Evolutionary conservation across 441 rosid species (phyloP), one percentile per base, ranked within the genome.

Genomic region (Pelargonium australe): DNA sequence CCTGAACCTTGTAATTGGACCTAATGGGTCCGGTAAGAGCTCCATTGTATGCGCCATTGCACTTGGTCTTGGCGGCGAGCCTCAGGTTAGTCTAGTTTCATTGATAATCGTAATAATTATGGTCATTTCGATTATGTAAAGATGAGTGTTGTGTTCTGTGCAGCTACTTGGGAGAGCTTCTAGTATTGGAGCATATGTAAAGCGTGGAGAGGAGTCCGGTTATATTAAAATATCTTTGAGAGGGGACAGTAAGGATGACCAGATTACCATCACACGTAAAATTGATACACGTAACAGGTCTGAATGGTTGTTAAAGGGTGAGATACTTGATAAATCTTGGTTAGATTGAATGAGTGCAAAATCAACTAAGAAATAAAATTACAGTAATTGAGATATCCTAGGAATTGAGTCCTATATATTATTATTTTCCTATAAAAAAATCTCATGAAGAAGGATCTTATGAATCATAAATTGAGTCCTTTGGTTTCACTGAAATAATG

Each of bases 21-120:
- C 98, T 12, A 95, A 95, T 64, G 99, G 98, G 57, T 92, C 97
- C 0, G 98, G 99, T 20, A 95, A 95, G 83, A 95, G 99, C 78
- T 88, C 99, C 67, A 85, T 95, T 73, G 99, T 95, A 45, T 95
- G 99, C 65, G 99, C 97, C 72, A 92, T 91, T 77, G 99, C 97
- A 1, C 92, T 95, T 72, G 89, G 96, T 69, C 91, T 95, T 23
- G 91, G 97, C 64, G 97, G 97, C 13, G 98, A 95, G 75, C 93
- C 99, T 71, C 95, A 83, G 89, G 96, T 89, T 75, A 57, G 89
- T 83, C 49, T 65, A 64, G 71, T 61, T 41, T 12, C 64, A 7
- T 73, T 51, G n/a, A 72, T 76, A 31, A 63, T 68, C 41, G 14
- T 69, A 14, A 20, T 60, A 40, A 65, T 73, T 51, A 11, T 80